Percentiles rank a stretch among this genome's conserved stretches.
Conservation (phyloP, 1,284 basidiomycete genomes). For the Neolentinus lepideus region DNA sequence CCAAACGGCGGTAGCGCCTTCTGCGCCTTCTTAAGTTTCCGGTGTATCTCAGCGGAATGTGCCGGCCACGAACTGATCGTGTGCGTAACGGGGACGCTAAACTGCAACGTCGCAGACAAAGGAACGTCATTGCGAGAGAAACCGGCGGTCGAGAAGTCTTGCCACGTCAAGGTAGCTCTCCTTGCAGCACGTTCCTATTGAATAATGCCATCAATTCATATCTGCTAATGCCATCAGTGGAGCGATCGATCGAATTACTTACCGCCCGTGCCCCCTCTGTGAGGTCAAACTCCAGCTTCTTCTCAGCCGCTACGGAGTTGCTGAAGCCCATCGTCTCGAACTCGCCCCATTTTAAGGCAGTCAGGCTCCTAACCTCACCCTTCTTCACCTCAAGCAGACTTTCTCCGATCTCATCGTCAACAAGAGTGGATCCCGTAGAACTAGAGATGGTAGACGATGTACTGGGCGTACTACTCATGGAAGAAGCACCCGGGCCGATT, state of each 20-base stretch:
- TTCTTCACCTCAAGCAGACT: constrained; percentile 41
- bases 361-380: constrained; percentile 63
- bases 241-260: constrained; percentile 22
- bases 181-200: constrained; percentile 60
- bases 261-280: constrained; percentile 80
- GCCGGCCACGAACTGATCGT: constrained; percentile 67
- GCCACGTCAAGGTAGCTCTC: constrained; percentile 78
- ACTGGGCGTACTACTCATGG: constrained; percentile 18
- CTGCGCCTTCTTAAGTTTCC: constrained; percentile 78
- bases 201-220: constrained; percentile 1
- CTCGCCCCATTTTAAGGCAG: constrained; percentile 83
- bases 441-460: constrained; percentile 20
- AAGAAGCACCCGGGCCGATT: constrained; percentile 19
- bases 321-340: constrained; percentile 81
- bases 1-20: constrained; percentile 75
- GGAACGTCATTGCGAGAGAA: constrained; percentile 73
- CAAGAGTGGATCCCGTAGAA: constrained; percentile 22
- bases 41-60: constrained; percentile 63
- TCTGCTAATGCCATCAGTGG: not conserved
- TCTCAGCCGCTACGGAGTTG: constrained; percentile 37
- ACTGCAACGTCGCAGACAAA: constrained; percentile 73
- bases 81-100: constrained; percentile 60
- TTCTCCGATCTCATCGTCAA: constrained; percentile 21
- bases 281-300: constrained; percentile 80
- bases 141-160: constrained; percentile 76